Base-by-base conservation (phyloP, 1,284 basidiomycete genomes). In the Ganoderma sinense region DNA sequence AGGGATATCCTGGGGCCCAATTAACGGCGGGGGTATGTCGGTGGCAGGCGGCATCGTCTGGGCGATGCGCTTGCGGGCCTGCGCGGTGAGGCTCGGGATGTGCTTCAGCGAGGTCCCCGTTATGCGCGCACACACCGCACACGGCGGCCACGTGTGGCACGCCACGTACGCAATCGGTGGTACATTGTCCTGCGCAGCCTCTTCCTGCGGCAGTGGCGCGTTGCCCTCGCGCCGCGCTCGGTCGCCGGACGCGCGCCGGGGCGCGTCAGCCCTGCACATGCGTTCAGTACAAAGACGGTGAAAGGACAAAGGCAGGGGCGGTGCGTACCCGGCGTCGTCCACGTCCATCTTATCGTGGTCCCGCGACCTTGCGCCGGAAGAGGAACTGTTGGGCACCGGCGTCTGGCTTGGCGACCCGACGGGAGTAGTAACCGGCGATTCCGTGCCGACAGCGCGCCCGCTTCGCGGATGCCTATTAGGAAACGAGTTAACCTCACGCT, bases 131-230 rank as follows among this genome's bases (percentile, higher is more conserved):
- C 68, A 69, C 13, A 69, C 68, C 23, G 58, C 64, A 41, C 68
- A 69, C 39, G 68, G 68, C 43, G 68, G 68, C 64, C 64, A 69
- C 61, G 64, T 66, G 68, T 69, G 64, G 53, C 68, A 69, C 36
- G 68, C 51, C 33, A 69, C 62, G 64, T 66, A 65, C 40, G 48
- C 33, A 16, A 69, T 51, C 5, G 58, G 58, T 29, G 59, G 53
- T 67, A 23, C 31, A 65, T 55, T 55, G 51, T 55, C 61, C 13
- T 43, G 26, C 55, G 20, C 31, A 66, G 40, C 33, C 1, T 29
- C 39, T 59, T 68, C 62, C 8, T 62, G 43, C 45, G 66, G 23
- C n/a, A 31, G 55, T 8, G 45, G 64, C 14, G 60, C 40, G 51
- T 62, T 41, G 14, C 31, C 40, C 20, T 56, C 67, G 26, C 43